Conservation (phyloP, 306 rosid genomes). For the Gleditsia sinensis region DNA sequence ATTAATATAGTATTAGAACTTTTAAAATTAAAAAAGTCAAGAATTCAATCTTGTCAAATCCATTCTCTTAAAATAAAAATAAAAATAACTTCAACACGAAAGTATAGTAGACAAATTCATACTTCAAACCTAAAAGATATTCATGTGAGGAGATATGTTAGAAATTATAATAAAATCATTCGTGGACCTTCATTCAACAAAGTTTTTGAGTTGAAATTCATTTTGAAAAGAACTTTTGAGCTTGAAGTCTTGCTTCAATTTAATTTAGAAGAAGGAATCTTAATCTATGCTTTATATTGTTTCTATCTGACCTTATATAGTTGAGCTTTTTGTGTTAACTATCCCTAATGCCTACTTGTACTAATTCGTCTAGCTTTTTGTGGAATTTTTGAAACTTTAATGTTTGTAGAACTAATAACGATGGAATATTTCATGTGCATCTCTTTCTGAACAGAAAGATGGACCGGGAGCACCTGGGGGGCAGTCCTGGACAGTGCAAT, state of each 20-base stretch:
- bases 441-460: slow-evolving; percentile 65
- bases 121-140: too few species aligned
- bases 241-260: not conserved
- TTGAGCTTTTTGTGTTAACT: not conserved
- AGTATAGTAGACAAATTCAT: too few species aligned
- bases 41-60: too few species aligned
- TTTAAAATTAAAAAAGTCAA: too few species aligned
- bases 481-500: slow-evolving; percentile 92
- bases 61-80: too few species aligned
- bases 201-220: too few species aligned
- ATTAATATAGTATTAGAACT: too few species aligned
- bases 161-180: too few species aligned
- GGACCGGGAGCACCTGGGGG: slow-evolving; percentile 99
- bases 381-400: not conserved
- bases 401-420: not conserved
- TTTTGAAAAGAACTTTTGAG: too few species aligned
- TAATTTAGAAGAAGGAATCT: slow-evolving; percentile 5
- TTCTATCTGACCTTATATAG: slow-evolving; percentile 12
- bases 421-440: slow-evolving; percentile 32
- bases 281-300: not conserved
- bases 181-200: too few species aligned
- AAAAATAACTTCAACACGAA: too few species aligned
- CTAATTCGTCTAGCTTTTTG: not conserved
- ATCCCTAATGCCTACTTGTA: not conserved
- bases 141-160: too few species aligned